Percentiles rank a stretch among this genome's conserved stretches.
Evolutionary conservation across 495 filamentous ascomycete genomes (phyloP).

Genomic region (Pseudoneurospora amorphoporcata): DNA sequence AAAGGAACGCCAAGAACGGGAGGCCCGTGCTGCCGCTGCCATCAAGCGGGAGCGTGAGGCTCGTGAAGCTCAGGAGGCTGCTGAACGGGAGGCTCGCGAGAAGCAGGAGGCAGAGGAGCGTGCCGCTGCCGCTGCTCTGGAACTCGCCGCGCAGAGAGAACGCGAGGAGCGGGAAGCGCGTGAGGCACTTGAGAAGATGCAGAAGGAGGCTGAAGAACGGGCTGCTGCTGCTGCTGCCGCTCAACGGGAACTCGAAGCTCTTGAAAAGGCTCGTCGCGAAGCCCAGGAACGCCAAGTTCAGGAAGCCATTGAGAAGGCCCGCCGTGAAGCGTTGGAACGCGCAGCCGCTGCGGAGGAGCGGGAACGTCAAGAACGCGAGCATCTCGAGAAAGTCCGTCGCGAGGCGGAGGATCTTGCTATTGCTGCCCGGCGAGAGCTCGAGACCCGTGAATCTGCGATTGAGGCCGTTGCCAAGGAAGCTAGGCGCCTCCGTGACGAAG

Average conservation of each 20-base stretch:
- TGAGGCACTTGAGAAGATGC: not conserved
- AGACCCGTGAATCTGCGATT: not conserved
- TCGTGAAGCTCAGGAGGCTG: not conserved
- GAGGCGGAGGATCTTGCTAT: not conserved
- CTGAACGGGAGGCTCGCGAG: not conserved
- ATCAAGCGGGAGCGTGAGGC: not conserved
- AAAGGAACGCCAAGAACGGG: not conserved
- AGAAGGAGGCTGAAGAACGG: not conserved
- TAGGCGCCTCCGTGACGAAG: slow-evolving; percentile 16
- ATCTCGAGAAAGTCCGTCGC: not conserved
- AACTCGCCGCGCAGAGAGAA: not conserved
- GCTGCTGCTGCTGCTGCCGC: not conserved
- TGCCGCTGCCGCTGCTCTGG: not conserved
- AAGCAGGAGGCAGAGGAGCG: not conserved
- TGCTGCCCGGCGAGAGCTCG: not conserved
- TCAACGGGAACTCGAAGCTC: not conserved
- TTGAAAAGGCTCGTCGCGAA: not conserved
- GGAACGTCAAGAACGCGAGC: not conserved
- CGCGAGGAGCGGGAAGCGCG: not conserved
- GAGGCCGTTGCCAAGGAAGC: slow-evolving; percentile 5
- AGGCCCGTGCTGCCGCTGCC: not conserved
- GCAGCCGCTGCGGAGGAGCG: not conserved
- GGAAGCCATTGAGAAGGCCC: not conserved
- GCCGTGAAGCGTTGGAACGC: not conserved
- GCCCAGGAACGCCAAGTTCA: not conserved